Base-by-base conservation (phyloP, 768 basidiomycete genomes). In the Rhizopogon sp. region DNA sequence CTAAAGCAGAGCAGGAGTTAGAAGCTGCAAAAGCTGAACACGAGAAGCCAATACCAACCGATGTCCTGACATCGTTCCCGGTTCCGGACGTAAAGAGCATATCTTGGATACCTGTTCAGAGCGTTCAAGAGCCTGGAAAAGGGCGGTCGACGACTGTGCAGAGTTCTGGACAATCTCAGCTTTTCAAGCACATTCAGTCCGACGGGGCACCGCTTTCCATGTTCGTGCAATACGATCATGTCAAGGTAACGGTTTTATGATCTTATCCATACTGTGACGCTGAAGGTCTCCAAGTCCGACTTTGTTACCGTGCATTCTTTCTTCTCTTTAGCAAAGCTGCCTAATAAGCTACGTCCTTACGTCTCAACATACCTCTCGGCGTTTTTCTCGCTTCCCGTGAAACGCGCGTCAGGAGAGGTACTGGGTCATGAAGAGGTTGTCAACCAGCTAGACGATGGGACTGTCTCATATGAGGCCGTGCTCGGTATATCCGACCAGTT, bases 141-240 rank as follows among this genome's bases (percentile, higher is more conserved):
- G 80, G 81, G 13, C 73, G 82, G 45, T 65, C 66, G 25, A 59
- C 62, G 20, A 35, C 67, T 45, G 61, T 69, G 44, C 57, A 58
- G 10, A 53, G 67, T 13, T 58, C 65, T 4, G 70, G 72, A 43
- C 70, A 72, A 37, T 70, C 72, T 6, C 74, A 76, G 6, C 75
- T 97, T 20, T 74, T 79, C 54, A 74, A 75, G 55, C 81, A 89
- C 63, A 74, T 99, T 25, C 76, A 81, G 51, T 66, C 72, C 3
- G 93, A 97, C 60, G 87, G 86, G 3, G 66, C 76, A 2, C 66
- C 79, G 3, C 66, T 95, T 35, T 84, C 96, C 6, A 95, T 93
- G 73, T 95, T 94, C 66, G 83, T 96, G 9, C 88, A 97, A 64
- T 99, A 92, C 64, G 90, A 97, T 62, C 91, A 95, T 68, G 93